Evolutionary conservation across 345 rosid genomes (phyloP).

Genomic region (Citrus glauca): DNA sequence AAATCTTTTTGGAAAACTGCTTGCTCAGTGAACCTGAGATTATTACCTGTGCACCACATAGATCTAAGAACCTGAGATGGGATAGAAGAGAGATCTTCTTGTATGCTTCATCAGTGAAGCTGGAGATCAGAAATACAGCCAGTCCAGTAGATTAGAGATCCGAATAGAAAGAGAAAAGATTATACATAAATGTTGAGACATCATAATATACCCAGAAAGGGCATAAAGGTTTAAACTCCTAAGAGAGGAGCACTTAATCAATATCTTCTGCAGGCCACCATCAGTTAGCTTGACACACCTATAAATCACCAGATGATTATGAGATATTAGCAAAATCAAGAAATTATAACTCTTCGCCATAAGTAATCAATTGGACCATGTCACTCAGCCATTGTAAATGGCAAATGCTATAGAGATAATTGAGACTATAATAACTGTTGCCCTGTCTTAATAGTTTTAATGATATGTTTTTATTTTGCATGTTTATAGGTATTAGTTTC

Average conservation of each 20-base stretch:
- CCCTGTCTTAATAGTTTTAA: not conserved
- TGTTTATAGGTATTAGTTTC: not conserved
- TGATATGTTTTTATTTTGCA: too few species aligned
- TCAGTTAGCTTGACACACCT: conserved; percentile 90
- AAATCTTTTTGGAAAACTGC: not conserved
- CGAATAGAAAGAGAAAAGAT: conserved; percentile 2
- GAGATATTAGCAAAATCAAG: not conserved
- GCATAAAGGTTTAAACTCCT: conserved; percentile 83
- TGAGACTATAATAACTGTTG: not conserved
- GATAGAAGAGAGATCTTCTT: conserved; percentile 57
- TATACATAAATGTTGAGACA: not conserved
- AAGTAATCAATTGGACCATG: not conserved
- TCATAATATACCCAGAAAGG: conserved; percentile 55
- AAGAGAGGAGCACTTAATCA: conserved; percentile 58
- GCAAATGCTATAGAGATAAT: not conserved
- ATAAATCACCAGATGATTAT: conserved; percentile 11
- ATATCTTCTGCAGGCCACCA: conserved; percentile 63
- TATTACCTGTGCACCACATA: conserved; percentile 92
- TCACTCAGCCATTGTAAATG: not conserved
- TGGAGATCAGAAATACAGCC: conserved; percentile 28
- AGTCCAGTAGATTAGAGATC: conserved; percentile 7
- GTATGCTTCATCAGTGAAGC: conserved; percentile 78
- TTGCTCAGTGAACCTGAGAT: conserved; percentile 12
- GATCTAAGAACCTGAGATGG: conserved; percentile 63
- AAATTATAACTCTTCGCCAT: not conserved